Conservation (phyloP, 805 yeast genomes). For the Ogataea dorogensis region DNA sequence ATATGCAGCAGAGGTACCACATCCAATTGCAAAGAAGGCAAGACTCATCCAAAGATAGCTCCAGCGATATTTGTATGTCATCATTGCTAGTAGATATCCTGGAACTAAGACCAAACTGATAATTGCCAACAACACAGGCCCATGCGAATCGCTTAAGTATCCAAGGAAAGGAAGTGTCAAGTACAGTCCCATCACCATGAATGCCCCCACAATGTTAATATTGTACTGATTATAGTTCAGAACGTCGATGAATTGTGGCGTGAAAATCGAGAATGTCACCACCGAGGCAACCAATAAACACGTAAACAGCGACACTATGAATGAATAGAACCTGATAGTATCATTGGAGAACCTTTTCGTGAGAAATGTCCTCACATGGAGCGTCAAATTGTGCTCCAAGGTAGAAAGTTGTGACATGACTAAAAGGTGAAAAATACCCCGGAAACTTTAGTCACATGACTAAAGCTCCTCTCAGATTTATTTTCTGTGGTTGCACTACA, state of each 20-base stretch:
- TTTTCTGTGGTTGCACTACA: slow-evolving; percentile 6
- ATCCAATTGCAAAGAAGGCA: slow-evolving; percentile 60
- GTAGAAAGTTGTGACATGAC: slow-evolving; percentile 25
- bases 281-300: slow-evolving; percentile 84
- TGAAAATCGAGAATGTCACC: slow-evolving; percentile 74
- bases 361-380: slow-evolving; percentile 43
- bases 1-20: slow-evolving; percentile 71
- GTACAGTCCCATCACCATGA: slow-evolving; percentile 79
- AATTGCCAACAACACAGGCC: slow-evolving; percentile 69
- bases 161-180: slow-evolving; percentile 81
- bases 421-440: background rate
- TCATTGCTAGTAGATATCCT: slow-evolving; percentile 56
- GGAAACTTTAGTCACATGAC: slow-evolving; percentile 2
- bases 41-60: slow-evolving; percentile 40
- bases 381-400: slow-evolving; percentile 42
- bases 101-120: slow-evolving; percentile 64
- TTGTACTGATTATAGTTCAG: slow-evolving; percentile 61
- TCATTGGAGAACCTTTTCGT: slow-evolving; percentile 41
- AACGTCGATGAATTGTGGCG: slow-evolving; percentile 61
- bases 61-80: slow-evolving; percentile 31
- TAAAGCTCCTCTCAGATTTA: too few species aligned
- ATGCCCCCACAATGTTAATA: slow-evolving; percentile 70
- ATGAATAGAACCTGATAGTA: slow-evolving; percentile 49
- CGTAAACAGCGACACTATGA: slow-evolving; percentile 53
- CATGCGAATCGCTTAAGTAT: slow-evolving; percentile 78